These are phyloP conservation scores for Cucurbita maxima DNA, from an alignment of 306 rosid genomes.

Conservation along the genomic window DNA sequence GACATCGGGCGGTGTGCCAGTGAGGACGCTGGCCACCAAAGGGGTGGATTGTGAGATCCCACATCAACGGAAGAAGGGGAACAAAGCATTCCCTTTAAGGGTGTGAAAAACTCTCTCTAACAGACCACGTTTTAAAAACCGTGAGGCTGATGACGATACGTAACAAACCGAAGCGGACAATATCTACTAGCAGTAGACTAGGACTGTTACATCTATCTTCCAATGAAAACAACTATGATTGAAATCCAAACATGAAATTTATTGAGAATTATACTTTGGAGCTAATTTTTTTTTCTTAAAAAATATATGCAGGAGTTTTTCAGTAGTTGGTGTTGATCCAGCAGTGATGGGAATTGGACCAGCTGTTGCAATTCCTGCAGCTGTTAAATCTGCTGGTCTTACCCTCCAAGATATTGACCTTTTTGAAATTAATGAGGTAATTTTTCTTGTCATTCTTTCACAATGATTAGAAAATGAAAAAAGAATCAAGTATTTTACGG, in stretches of 20 bases:
- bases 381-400: constrained; percentile 86
- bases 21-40: no score
- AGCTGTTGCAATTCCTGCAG: constrained; percentile 79
- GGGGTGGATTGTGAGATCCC: no score
- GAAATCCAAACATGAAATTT: background rate
- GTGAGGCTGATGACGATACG: no score
- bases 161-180: no score
- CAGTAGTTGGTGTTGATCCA: constrained; percentile 92
- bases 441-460: background rate
- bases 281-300: background rate
- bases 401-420: constrained; percentile 49
- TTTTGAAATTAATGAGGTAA: constrained; percentile 82
- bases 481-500: background rate
- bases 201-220: background rate
- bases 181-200: no score
- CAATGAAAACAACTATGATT: background rate
- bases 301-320: constrained; percentile 49
- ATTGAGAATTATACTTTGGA: background rate
- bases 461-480: background rate
- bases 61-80: no score
- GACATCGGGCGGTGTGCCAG: no score
- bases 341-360: constrained; percentile 92
- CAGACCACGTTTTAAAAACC: no score
- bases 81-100: no score
- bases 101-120: no score